Base-by-base conservation (phyloP, 805 yeast species). In the Lachancea sp. region DNA sequence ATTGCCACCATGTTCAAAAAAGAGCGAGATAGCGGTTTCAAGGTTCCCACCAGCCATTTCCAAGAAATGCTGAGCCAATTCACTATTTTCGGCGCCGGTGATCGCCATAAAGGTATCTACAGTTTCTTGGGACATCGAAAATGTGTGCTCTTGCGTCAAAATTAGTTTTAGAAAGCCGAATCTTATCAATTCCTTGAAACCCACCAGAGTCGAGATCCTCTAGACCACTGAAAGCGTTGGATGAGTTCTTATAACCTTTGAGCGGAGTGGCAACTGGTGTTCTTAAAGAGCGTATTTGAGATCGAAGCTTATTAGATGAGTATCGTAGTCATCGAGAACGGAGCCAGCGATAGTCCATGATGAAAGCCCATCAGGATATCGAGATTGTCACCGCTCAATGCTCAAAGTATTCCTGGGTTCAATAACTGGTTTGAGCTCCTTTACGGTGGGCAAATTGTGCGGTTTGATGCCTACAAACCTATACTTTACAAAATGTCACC, bases 21-120 rank as follows among this genome's bases (percentile, higher is more conserved):
- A 93, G 36, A 93, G 69, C 12, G 88, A 79, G 7, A 93, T 85
- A 0, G 99, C 98, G 17, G 79, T 76, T 46, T 90, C 95, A 29
- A 91, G 60, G 60, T 87, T 78, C 38, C 79, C 79, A 41, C 82
- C 89, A 3, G 91, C 75, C 68, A 91, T 80, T 20, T 82, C 89
- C 17, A 93, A 63, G 58, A 82, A 93, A 53, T 82, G 87, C 43
- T 72, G 68, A 0, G 98, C 98, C 11, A 76, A 67, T 4, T 72
- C 73, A 1, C 76, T 72, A 58, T 85, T 91, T 1, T 78, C 73
- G 2, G 79, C 78, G 18, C 87, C 85, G 0, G 98, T 89, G 44
- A 93, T 81, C 34, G 91, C 90, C 63, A 90, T 70, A 64, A 93
- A 93, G 18, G 81, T 77, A 18, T 85, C 81, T 32, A 86, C 70